phyloP scores from a whole-genome alignment of 1,139 yeast genomes.

The Torulaspora pretoriensis region DNA sequence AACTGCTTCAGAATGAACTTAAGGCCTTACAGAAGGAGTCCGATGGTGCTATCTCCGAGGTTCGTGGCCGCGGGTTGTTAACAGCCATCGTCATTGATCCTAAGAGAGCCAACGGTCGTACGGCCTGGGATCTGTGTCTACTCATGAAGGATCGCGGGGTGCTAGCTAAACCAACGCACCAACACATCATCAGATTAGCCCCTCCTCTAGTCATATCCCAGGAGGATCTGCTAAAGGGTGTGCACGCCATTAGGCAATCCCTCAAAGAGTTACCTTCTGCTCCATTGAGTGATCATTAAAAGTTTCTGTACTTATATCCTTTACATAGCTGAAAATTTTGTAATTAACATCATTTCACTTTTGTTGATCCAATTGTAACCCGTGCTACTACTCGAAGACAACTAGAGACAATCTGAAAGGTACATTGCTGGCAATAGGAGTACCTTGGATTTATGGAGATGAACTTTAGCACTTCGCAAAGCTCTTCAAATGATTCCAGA shows the following conservation, averaged over 20 bases:
- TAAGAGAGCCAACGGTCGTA: slow-evolving; percentile 75
- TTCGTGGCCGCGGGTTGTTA: slow-evolving; percentile 87
- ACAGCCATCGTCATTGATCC: slow-evolving; percentile 91
- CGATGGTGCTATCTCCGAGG: slow-evolving; percentile 77
- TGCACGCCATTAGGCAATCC: slow-evolving; percentile 62
- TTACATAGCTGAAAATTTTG: slow-evolving; percentile 3
- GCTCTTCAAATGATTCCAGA: slow-evolving; percentile 1
- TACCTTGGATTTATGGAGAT: slow-evolving; percentile 1
- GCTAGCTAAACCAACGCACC: slow-evolving; percentile 95
- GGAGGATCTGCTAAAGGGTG: slow-evolving; percentile 80
- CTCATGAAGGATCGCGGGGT: slow-evolving; percentile 86
- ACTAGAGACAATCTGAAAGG: too few relatives aligned
- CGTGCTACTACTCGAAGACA: too few relatives aligned
- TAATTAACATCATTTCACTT: too few relatives aligned
- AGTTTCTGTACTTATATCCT: neutral
- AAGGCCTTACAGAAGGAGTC: slow-evolving; percentile 55
- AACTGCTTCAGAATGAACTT: slow-evolving; percentile 62
- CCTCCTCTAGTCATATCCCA: slow-evolving; percentile 92
- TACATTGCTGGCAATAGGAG: too few relatives aligned
- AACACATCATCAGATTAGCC: slow-evolving; percentile 89
- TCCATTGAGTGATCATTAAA: slow-evolving; percentile 8
- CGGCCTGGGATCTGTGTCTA: slow-evolving; percentile 95
- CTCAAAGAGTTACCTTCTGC: slow-evolving; percentile 41
- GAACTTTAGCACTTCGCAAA: slow-evolving; percentile 10
- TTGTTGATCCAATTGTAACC: too few relatives aligned